phyloP scores from a whole-genome alignment of 306 rosid species.

The Canavalia ensiformis region DNA sequence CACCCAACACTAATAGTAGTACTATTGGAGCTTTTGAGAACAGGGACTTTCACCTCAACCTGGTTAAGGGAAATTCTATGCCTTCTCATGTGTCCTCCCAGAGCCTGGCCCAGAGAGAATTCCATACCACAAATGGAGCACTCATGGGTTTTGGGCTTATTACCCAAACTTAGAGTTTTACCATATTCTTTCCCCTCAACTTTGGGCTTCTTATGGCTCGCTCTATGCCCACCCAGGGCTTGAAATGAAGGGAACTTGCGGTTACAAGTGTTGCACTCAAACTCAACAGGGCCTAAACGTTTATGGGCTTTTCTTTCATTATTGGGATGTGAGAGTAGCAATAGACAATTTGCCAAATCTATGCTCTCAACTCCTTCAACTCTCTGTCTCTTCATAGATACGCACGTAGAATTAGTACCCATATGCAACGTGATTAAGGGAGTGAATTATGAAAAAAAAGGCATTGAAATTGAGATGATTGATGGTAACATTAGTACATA shows the following conservation, averaged over 20 bases:
- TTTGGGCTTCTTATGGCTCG: conserved; percentile 72
- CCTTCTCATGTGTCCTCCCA: conserved; percentile 82
- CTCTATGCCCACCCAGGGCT: conserved; percentile 91
- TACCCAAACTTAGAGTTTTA: not conserved
- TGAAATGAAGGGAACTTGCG: conserved; percentile 81
- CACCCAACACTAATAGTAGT: conserved; percentile 39
- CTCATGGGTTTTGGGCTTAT: conserved; percentile 58
- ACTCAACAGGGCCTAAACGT: conserved; percentile 39
- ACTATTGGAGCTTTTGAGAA: conserved; percentile 57
- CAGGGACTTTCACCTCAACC: conserved; percentile 45
- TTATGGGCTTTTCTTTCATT: conserved; percentile 37
- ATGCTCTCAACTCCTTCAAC: conserved; percentile 10
- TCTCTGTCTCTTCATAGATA: conserved; percentile 64
- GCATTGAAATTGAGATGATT: conserved; percentile 7
- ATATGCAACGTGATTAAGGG: not conserved
- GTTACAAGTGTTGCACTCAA: conserved; percentile 79
- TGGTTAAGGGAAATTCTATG: conserved; percentile 49
- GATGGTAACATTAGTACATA: not conserved
- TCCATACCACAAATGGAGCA: conserved; percentile 74
- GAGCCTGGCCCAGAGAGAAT: conserved; percentile 79
- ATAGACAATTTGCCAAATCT: conserved; percentile 54
- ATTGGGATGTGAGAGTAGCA: conserved; percentile 53
- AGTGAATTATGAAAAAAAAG: not conserved
- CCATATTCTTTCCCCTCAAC: conserved; percentile 4
- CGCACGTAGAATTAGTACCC: not conserved